phyloP scores from a whole-genome alignment of 1,284 basidiomycete genomes.

The Rhodotorula sp. region DNA sequence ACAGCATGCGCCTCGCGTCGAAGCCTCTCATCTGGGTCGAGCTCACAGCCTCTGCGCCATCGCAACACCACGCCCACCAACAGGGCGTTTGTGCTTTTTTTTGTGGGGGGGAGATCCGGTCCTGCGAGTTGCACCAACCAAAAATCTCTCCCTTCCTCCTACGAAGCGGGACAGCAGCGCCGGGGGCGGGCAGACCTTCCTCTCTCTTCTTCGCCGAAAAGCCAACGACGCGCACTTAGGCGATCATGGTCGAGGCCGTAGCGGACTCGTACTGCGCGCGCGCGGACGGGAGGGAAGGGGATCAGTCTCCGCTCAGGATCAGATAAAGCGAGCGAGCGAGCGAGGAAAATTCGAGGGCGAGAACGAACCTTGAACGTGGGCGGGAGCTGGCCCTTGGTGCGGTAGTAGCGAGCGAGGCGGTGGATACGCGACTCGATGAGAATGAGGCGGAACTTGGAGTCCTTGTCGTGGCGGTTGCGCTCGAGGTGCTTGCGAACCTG shows the following conservation, averaged over 20 bases:
- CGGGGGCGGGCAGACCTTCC: too few relatives aligned
- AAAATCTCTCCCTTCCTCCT: not conserved
- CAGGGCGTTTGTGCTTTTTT: too few relatives aligned
- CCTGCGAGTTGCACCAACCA: too few relatives aligned
- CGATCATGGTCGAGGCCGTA: conserved; percentile 67
- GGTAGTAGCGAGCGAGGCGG: conserved; percentile 93
- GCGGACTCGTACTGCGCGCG: conserved; percentile 76
- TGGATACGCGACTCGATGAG: conserved; percentile 99
- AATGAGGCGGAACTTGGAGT: conserved; percentile 75
- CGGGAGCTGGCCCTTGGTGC: conserved; percentile 94
- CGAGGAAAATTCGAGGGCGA: too few relatives aligned
- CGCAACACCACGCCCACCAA: too few relatives aligned
- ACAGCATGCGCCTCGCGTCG: too few relatives aligned
- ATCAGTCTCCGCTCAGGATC: conserved; percentile 3
- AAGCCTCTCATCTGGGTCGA: too few relatives aligned
- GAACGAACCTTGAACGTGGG: conserved; percentile 72
- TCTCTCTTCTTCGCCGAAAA: too few relatives aligned
- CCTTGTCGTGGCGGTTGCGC: conserved; percentile 95
- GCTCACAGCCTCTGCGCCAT: too few relatives aligned
- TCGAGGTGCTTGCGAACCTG: conserved; percentile 98
- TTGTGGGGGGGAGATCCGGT: too few relatives aligned
- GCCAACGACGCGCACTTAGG: conserved; percentile 26
- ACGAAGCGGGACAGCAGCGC: too few relatives aligned
- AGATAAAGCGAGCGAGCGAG: too few relatives aligned
- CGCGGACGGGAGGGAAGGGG: not conserved